phyloP scores from a whole-genome alignment of 2,329 filamentous ascomycete species.

The Aspergillus quadrilineatus region DNA sequence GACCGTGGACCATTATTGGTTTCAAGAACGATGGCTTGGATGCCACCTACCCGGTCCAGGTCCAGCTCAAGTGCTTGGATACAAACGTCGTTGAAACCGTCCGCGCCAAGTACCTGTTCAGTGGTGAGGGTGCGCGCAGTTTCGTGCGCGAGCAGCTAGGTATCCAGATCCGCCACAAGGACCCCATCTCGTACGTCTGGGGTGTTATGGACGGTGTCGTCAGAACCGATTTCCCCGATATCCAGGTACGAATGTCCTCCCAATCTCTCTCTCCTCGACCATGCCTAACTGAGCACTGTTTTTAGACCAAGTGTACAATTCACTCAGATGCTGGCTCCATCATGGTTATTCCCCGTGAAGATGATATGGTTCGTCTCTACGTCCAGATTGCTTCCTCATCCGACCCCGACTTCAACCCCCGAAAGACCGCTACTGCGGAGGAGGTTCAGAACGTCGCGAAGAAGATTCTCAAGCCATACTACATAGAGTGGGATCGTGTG shows the following conservation, averaged over 20 bases:
- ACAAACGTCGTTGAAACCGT: slow-evolving; percentile 67
- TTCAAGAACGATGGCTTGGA: slow-evolving; percentile 62
- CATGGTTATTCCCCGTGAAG: slow-evolving; percentile 59
- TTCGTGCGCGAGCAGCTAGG: slow-evolving; percentile 63
- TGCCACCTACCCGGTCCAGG: slow-evolving; percentile 75
- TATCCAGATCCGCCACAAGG: slow-evolving; percentile 64
- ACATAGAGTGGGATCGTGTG: slow-evolving; percentile 62
- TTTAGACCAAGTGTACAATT: slow-evolving; percentile 65
- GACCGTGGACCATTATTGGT: slow-evolving; percentile 62
- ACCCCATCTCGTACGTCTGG: slow-evolving; percentile 64
- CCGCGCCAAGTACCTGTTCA: slow-evolving; percentile 62
- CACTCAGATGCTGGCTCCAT: slow-evolving; percentile 64
- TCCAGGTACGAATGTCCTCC: slow-evolving; percentile 48
- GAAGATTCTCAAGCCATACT: slow-evolving; percentile 60
- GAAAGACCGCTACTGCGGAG: slow-evolving; percentile 59
- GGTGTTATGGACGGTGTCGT: slow-evolving; percentile 67
- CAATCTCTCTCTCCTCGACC: not conserved
- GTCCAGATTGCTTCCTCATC: slow-evolving; percentile 62
- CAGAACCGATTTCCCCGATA: slow-evolving; percentile 62
- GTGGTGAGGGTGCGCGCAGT: slow-evolving; percentile 61
- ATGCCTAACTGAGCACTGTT: not conserved
- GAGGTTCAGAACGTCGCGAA: slow-evolving; percentile 60
- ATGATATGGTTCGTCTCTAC: slow-evolving; percentile 52
- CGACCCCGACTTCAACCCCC: slow-evolving; percentile 61
- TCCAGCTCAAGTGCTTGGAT: slow-evolving; percentile 74